These are phyloP conservation scores for Tagetes erecta DNA, from an alignment of 129 eudicot genomes.

Conservation along the genomic window DNA sequence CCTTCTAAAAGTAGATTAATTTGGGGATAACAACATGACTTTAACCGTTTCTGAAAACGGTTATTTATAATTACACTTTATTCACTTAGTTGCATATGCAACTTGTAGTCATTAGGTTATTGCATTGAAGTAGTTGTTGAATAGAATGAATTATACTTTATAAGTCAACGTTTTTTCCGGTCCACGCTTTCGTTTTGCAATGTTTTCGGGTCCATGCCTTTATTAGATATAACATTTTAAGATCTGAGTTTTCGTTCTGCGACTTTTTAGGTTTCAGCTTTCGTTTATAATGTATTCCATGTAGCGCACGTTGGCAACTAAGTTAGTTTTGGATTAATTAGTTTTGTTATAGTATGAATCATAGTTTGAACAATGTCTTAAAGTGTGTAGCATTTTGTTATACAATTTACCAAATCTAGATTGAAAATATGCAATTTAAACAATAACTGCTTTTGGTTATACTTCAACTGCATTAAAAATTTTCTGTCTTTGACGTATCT, in stretches of 20 bases:
- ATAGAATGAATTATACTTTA: background rate
- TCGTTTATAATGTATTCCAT: background rate
- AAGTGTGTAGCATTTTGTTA: background rate
- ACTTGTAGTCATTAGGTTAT: constrained; percentile 4
- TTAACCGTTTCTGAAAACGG: background rate
- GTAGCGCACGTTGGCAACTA: background rate
- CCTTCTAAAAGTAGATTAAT: background rate
- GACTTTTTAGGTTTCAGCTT: constrained; percentile 3
- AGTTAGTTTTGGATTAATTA: background rate
- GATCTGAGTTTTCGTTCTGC: background rate
- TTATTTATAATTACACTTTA: background rate
- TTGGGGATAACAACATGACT: constrained; percentile 1
- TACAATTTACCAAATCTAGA: background rate
- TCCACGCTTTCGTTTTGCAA: background rate
- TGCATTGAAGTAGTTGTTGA: constrained; percentile 8
- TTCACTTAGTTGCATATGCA: too few species aligned
- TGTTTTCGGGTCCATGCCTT: background rate
- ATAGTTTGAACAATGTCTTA: background rate
- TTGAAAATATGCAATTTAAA: background rate
- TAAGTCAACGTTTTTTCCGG: background rate
- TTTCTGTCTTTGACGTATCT: background rate
- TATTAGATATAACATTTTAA: background rate
- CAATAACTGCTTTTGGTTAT: background rate
- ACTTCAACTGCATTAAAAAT: background rate
- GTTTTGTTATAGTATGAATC: background rate